phyloP scores from a whole-genome alignment of 805 yeast species.

The Candida cerambycidarum region DNA sequence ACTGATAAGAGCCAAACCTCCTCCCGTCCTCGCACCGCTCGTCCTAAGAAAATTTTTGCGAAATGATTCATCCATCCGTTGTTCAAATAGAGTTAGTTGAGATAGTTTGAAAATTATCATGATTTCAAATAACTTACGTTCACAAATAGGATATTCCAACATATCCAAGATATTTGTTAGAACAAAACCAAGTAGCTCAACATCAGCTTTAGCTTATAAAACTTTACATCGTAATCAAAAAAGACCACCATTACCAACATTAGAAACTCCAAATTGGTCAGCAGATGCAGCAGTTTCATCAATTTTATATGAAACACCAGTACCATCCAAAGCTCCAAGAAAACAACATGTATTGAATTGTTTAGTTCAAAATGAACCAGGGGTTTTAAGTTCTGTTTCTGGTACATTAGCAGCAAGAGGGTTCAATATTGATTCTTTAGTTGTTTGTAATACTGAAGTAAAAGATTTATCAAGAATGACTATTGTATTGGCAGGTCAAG shows the following conservation, averaged over 20 bases:
- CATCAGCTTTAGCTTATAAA: constrained; percentile 94
- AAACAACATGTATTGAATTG: constrained; percentile 93
- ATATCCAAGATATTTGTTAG: constrained; percentile 8
- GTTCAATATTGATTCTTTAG: constrained; percentile 95
- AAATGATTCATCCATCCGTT: constrained; percentile 6
- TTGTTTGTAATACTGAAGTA: constrained; percentile 95
- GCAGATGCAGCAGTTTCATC: constrained; percentile 97
- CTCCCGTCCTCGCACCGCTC: not conserved
- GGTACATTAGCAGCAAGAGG: constrained; percentile 98
- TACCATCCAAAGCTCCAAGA: constrained; percentile 57
- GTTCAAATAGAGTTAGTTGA: too few species aligned
- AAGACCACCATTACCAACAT: constrained; percentile 88
- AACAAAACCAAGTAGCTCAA: constrained; percentile 54
- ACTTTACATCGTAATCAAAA: constrained; percentile 81
- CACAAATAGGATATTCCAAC: constrained; percentile 2
- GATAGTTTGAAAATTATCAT: not conserved
- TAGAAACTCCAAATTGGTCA: constrained; percentile 92
- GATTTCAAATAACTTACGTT: constrained; percentile 5
- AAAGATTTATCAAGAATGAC: constrained; percentile 96
- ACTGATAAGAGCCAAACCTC: too few species aligned
- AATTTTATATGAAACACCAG: constrained; percentile 88
- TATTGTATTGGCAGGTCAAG: constrained; percentile 89
- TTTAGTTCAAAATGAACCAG: constrained; percentile 97
- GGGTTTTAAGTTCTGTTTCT: constrained; percentile 89
- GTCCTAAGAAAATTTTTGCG: constrained; percentile 1